phyloP scores from a whole-genome alignment of 352 stramenopile species.

The Hyaloperonospora arabidopsidis region DNA sequence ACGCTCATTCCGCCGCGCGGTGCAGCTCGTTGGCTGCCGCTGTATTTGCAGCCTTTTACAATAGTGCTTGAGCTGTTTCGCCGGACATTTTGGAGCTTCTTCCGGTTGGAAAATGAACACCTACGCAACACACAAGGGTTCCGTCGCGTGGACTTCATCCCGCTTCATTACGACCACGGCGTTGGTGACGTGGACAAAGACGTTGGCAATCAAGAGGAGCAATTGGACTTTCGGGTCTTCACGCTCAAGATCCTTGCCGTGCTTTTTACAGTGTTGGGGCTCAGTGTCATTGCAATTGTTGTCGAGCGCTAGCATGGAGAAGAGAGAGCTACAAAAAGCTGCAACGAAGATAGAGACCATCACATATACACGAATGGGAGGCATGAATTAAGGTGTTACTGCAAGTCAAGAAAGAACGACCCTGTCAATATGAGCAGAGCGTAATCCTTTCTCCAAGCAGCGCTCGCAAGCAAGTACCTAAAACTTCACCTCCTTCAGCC shows the following conservation, averaged over 20 bases:
- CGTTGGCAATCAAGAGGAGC: conserved; percentile 27
- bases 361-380: conserved; percentile 20
- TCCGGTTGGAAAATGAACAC: conserved; percentile 80
- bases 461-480: conserved; percentile 26
- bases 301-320: conserved; percentile 22
- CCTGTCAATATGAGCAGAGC: not conserved
- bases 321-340: not conserved
- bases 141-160: conserved; percentile 75
- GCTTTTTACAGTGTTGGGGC: conserved; percentile 34
- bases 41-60: conserved; percentile 80
- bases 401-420: conserved; percentile 27
- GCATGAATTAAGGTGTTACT: conserved; percentile 36
- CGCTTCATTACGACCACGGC: conserved; percentile 73
- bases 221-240: conserved; percentile 38
- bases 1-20: conserved; percentile 68
- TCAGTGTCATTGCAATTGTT: conserved; percentile 46
- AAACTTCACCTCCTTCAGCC: conserved; percentile 66
- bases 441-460: not conserved
- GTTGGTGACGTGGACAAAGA: conserved; percentile 47
- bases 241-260: conserved; percentile 47
- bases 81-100: conserved; percentile 84
- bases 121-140: conserved; percentile 82
- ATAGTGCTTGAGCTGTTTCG: conserved; percentile 82
- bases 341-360: not conserved
- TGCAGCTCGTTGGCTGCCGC: conserved; percentile 44